A percentile compares a stretch with the other conserved stretches of the same genome.
These are phyloP conservation scores for Aspergillus taichungensis DNA, from an alignment of 495 filamentous ascomycete genomes.

Conservation along the genomic window DNA sequence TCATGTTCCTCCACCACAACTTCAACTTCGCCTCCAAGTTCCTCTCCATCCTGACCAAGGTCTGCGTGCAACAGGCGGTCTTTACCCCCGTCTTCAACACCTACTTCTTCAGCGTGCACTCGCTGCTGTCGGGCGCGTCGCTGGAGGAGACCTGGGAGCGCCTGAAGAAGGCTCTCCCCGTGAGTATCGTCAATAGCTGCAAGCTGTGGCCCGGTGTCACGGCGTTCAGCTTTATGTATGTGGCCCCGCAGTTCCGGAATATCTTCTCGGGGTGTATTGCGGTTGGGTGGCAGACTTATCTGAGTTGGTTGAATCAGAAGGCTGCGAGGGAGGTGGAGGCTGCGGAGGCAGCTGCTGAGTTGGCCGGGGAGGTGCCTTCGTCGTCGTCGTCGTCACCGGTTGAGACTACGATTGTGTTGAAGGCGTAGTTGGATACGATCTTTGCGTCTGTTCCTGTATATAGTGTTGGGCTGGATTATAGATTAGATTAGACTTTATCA, in stretches of 20 bases:
- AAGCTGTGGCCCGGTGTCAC: slow-evolving; percentile 90
- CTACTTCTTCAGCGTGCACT: slow-evolving; percentile 89
- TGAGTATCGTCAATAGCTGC: slow-evolving; percentile 65
- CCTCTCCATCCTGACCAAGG: slow-evolving; percentile 63
- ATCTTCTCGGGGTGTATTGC: slow-evolving; percentile 71
- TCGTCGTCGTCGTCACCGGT: slow-evolving; percentile 3
- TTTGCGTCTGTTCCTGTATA: not conserved
- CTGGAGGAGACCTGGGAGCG: slow-evolving; percentile 56
- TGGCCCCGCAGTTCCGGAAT: slow-evolving; percentile 67
- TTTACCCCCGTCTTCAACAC: slow-evolving; percentile 86
- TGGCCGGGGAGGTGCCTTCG: slow-evolving; percentile 11
- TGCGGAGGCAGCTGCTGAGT: slow-evolving; percentile 24
- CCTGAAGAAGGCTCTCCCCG: slow-evolving; percentile 66
- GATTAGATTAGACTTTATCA: too few relatives aligned
- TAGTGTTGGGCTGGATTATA: too few relatives aligned
- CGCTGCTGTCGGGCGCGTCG: slow-evolving; percentile 47
- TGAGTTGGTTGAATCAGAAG: slow-evolving; percentile 70
- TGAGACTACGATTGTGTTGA: slow-evolving; percentile 12
- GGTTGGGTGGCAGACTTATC: slow-evolving; percentile 87
- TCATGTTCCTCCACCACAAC: slow-evolving; percentile 65
- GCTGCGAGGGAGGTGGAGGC: slow-evolving; percentile 50
- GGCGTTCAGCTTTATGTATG: slow-evolving; percentile 77
- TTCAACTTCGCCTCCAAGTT: slow-evolving; percentile 74
- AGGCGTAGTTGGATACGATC: slow-evolving; percentile 13
- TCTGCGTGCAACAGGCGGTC: slow-evolving; percentile 67